Evolutionary conservation across 768 basidiomycete genomes (phyloP), one percentile per base, ranked within the genome.

Genomic region (Ramaria sp.): DNA sequence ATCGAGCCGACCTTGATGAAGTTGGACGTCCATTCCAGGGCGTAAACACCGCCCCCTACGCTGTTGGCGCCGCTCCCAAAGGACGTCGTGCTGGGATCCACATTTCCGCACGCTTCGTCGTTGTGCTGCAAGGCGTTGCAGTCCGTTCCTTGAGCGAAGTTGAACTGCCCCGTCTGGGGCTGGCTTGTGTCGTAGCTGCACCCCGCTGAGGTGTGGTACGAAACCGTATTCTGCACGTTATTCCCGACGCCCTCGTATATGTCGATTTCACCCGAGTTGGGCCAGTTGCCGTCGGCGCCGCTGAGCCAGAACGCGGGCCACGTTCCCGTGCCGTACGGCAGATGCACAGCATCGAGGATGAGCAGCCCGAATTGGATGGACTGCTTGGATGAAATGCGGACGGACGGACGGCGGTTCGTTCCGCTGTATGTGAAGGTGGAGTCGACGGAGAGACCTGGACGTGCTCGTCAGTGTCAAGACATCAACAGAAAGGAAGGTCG

Each of bases 311-410:
- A 79, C 3, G 77, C 77, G n/a, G 88, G 89, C 91, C 90, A 92
- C 24, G 83, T 83, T 34, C 84, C 91, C 68, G 91, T 92, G 17
- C 91, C 92, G 0, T 83, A 82, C 9, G 91, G 91, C 85, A 93
- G 90, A 67, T 95, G 91, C 24, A 82, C 76, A 19, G 89, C 79
- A 69, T 94, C 91, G 76, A 93, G 78, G 48, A 93, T 74, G 59
- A 92, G 74, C 33, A 96, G 74, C 33, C 78, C 84, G 37, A 43
- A 27, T 31, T 50, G 53, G 37, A 57, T 57, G 2, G 55, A 20
- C 19, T 24, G 46, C 22, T 57, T 7, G 22, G 55, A 57, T 11
- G 17, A 30, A 20, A 57, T 57, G 22, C 55, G 55, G 10, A 38
- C 55, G 9, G 55, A 57, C 6, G 55, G 55, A 17, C 55, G 55